Base-by-base conservation (phyloP, 176 grass and related monocot species). In the Carex littledalei region DNA sequence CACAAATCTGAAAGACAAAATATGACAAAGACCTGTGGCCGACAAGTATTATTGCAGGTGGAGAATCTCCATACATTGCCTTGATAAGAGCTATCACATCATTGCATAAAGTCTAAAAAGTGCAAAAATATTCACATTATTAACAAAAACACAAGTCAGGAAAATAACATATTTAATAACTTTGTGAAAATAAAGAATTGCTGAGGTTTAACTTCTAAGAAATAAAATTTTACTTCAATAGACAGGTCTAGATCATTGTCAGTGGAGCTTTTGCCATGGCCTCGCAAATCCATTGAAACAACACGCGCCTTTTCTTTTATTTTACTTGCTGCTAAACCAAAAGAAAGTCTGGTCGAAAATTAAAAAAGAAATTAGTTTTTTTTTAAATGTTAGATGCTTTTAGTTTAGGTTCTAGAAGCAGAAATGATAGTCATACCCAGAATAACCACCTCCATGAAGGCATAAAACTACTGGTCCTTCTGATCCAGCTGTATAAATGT, bases 391-490 rank as follows among this genome's bases (percentile, higher is more conserved):
- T 75, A 15, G 12, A 67, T 78, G 34, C 15, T 63, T 26, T 67
- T 67, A 4, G 54, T 43, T 78, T 50, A 78, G 57, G 12, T 81
- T 74, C 31, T 70, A 63, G 29, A 26, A 66, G 34, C 22, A 34
- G 64, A 67, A 71, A 73, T 22, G 6, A 56, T 43, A n/a, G 78
- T n/a, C 87, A 79, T 89, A 95, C 96, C 93, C 93, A 13, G 96
- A 91, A 88, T 95, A 99, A 80, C 96, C 96, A 74, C 96, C 96
- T 84, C 96, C 96, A 89, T 95, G 96, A 31, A 99, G 81, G 67
- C 93, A 95, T 84, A 99, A 94, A 56, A 95, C 93, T 58, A 99
- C 91, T 26, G 96, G 96, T 11, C 96, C 96, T 31, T 94, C 90
- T 81, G 93, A 95, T 86, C 91, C 93, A 81, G 87, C 83, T 70